Evolutionary conservation across 371 early-diverging fungal genomes (phyloP), one percentile per base, ranked within the genome.

Genomic region (Catenaria anguillulae): DNA sequence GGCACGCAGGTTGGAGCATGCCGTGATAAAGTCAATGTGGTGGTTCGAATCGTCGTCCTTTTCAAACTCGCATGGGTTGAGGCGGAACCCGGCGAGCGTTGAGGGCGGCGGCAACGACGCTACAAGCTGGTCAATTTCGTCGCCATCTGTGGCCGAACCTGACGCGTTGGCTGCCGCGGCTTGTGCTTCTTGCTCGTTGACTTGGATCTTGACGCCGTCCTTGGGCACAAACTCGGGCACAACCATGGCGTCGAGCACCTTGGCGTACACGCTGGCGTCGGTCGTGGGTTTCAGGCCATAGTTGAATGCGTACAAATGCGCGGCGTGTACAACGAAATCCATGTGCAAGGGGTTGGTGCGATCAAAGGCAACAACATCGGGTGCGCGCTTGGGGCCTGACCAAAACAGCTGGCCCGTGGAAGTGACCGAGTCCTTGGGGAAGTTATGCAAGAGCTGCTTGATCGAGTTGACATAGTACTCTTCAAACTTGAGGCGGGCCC

Each of bases 1-100:
- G 12, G 99, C 98, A 67, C 99, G 88, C 73, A 99, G 74, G 77
- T 99, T 99, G 56, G 99, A 90, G 8, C 94, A 87, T 2, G 98
- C 92, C 1, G 98, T 91, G 68, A 99, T 88, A 75, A 98, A 99
- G 71, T 97, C 98, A 67, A 98, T 94, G 78, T 99, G 99, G 83
- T 90, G 92, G 81, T 98, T 98, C 68, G 85, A 83, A 68, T 99
- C 99, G 73, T 99, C 97, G 70, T 99, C 99, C 80, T 98, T 99
- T 73, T 99, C 99, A 74, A 99, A 97, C 60, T 94, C 95, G 24
- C 83, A 84, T 36, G 97, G 93, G 29, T 67, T 73, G 62, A 97
- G 76, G 50, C 88, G 82, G 71, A 81, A 77, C 23, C 86, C 86
- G 24, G 87, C 86, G 60, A 91, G 68, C 29, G 76, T 74, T 15